Evolutionary conservation across 2,329 filamentous ascomycete species (phyloP).

Genomic region (Meredithiella fracta): DNA sequence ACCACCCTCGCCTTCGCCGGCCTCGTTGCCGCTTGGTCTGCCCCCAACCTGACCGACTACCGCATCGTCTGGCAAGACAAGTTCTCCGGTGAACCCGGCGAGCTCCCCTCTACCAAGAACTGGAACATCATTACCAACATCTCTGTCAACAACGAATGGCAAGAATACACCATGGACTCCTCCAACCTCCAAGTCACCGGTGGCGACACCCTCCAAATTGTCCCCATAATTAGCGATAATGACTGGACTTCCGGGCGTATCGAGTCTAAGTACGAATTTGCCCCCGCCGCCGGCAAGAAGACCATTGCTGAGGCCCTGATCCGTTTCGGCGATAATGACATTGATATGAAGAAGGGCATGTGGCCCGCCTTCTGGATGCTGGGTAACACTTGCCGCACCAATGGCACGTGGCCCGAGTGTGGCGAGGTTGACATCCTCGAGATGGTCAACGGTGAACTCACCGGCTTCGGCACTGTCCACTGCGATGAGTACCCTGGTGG

Average conservation of each 20-base stretch:
- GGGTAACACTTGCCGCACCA: constrained; percentile 32
- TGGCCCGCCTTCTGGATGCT: constrained; percentile 46
- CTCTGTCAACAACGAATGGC: constrained; percentile 34
- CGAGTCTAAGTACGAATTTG: constrained; percentile 32
- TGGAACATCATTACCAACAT: constrained; percentile 30
- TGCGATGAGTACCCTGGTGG: constrained; percentile 31
- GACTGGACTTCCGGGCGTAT: constrained; percentile 41
- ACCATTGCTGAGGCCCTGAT: constrained; percentile 31
- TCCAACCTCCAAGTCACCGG: constrained; percentile 35
- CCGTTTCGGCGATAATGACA: constrained; percentile 28
- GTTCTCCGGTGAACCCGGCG: constrained; percentile 25
- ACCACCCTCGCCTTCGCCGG: constrained; percentile 17
- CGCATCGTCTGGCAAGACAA: constrained; percentile 27
- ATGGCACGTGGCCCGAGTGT: constrained; percentile 33
- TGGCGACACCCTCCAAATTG: constrained; percentile 32
- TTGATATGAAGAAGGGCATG: constrained; percentile 32
- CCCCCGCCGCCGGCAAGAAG: constrained; percentile 28
- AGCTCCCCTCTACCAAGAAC: constrained; percentile 20
- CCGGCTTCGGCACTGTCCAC: constrained; percentile 34
- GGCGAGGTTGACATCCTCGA: constrained; percentile 45
- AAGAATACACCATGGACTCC: constrained; percentile 31
- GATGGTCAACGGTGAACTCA: constrained; percentile 32
- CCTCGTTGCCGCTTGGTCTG: constrained; percentile 22
- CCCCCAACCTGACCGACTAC: constrained; percentile 26
- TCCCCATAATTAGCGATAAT: constrained; percentile 26